Evolutionary conservation across 2,329 filamentous ascomycete genomes (phyloP).

Genomic region (Pseudopyrenochaeta lycopersici): DNA sequence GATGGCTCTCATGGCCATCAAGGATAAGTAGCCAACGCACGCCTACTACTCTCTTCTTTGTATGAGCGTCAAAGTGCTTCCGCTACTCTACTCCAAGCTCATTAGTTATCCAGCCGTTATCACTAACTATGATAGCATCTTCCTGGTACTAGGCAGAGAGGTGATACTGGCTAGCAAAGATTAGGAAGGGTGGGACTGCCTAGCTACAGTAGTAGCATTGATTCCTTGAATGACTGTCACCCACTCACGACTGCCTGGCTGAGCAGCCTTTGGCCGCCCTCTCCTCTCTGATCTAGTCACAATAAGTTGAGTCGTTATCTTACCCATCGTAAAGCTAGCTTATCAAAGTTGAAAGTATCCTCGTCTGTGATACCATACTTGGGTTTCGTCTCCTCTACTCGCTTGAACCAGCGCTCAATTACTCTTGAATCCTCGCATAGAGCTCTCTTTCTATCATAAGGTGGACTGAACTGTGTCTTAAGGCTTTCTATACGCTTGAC

Average conservation of each 20-base stretch:
- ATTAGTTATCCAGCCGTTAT: background rate
- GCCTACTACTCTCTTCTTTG: background rate
- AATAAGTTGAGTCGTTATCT: constrained; percentile 12
- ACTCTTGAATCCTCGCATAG: constrained; percentile 10
- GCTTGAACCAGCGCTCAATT: constrained; percentile 12
- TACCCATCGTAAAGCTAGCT: constrained; percentile 24
- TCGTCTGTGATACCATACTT: constrained; percentile 17
- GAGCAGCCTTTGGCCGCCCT: constrained; percentile 17
- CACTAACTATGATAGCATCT: constrained; percentile 1
- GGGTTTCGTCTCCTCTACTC: constrained; percentile 9
- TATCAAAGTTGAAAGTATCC: constrained; percentile 30
- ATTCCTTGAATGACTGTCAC: constrained; percentile 32
- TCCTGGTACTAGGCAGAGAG: constrained; percentile 18
- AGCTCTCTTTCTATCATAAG: background rate
- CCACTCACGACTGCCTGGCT: constrained; percentile 43
- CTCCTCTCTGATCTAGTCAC: constrained; percentile 19
- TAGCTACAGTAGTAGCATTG: constrained; percentile 17
- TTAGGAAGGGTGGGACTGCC: constrained; percentile 15
- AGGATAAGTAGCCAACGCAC: constrained; percentile 35
- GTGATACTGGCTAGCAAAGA: constrained; percentile 14
- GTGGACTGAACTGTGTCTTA: background rate
- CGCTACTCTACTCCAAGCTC: background rate
- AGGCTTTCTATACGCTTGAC: background rate
- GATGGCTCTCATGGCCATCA: too few species aligned
- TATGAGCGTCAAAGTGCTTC: background rate